Evolutionary conservation across 495 filamentous ascomycete genomes (phyloP), one percentile per base, ranked within the genome.

Genomic region (Paragyromitra xinjiangensis): DNA sequence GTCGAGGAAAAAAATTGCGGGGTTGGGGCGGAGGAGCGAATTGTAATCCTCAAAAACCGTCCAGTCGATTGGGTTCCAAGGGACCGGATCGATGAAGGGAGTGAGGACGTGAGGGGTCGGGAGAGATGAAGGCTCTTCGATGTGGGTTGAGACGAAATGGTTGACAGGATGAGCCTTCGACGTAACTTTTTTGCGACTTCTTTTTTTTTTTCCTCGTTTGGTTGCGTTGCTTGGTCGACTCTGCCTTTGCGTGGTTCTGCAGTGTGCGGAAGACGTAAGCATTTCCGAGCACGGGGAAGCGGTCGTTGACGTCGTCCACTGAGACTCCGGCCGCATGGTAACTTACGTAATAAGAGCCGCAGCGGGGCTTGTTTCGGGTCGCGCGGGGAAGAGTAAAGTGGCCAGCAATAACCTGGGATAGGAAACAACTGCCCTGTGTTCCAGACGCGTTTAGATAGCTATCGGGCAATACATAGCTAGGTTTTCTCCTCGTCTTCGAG

Each of bases 341-440:
- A 42, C 59, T 77, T 77, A 77, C 69, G 69, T 77, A 77, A 77
- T 34, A 50, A 73, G 74, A 73, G 62, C 74, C 74, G 68, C 69
- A 71, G 68, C 29, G 59, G 73, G 67, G 67, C 64, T 37, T 34
- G 39, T 75, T 70, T 75, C 55, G 42, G 53, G 51, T 75, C 65
- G 64, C 66, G 73, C 74, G 74, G 74, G 74, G 74, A 73, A 73
- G 73, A 64, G 58, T 55, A 61, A 48, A 64, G 45, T 70, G 53
- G 39, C 59, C 72, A 75, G 42, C 65, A 56, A 75, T 75, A 75
- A 58, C 72, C 72, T 61, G 68, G 69, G 73, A 77, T 72, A 77
- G 70, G 61, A 72, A 77, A 59, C 44, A 59, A 34, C 37, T 39
- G n/a, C 34, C 48, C 59, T 58, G 50, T 59, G 26, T 40, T 22